Evolutionary conservation across 2,329 filamentous ascomycete genomes (phyloP), one percentile per base, ranked within the genome.

Genomic region (Metarhizium sp.): DNA sequence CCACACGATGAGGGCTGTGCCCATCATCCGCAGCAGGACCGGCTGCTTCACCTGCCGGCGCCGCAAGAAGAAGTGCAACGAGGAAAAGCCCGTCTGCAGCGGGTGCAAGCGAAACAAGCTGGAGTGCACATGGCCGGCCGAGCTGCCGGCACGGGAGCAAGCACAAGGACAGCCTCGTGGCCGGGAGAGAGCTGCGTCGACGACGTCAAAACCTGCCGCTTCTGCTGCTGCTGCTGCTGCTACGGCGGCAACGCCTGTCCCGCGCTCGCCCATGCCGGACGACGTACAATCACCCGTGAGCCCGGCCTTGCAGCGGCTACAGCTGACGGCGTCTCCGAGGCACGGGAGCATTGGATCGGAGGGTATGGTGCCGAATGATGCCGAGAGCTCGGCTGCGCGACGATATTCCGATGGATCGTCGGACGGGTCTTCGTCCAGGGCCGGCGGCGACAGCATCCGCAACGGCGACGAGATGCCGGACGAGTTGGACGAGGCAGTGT

Each of bases 1-100:
- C 3, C 40, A 0, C 40, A 43, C 29, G 52, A 67, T 68, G 64
- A 61, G 66, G 53, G 63, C 63, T 46, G 65, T 66, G 59, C 68
- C 68, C 57, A 69, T 71, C 57, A 69, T 71, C 55, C 63, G 69
- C 57, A 67, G 63, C 59, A 62, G 71, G 60, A 70, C 72, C 16
- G 74, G 74, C 56, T 78, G 75, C 66, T 67, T 77, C 64, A 77
- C 74, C 32, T 78, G 75, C 66, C 73, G 75, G 58, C 75, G 76
- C 42, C 71, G 77, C 57, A 81, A 80, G 66, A 79, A 79, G 59
- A 74, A 77, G 59, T 81, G 78, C 63, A 76, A 80, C 60, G 78
- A 81, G 66, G 72, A 74, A 58, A 72, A 75, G 56, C 78, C 78
- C 6, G 64, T 74, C 18, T 81, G 79, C 62, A 74, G 69, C 52